Evolutionary conservation across 2,329 filamentous ascomycete species (phyloP).

Genomic region (Trichoderma harzianum): DNA sequence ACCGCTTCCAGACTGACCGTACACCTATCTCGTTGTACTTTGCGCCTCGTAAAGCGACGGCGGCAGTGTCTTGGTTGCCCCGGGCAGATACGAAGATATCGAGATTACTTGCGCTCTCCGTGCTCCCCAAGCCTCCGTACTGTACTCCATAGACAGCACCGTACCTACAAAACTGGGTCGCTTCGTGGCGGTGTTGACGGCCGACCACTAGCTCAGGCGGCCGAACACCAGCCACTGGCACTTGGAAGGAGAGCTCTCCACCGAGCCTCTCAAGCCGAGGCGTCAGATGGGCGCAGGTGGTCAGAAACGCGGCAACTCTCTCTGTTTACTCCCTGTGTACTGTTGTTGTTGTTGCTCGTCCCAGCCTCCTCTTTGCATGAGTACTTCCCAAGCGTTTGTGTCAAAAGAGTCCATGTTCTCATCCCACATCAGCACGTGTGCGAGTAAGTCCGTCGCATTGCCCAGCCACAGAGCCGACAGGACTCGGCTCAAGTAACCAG

Average conservation of each 20-base stretch:
- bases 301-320: neutral
- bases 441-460: neutral
- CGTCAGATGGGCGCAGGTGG: neutral
- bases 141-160: neutral
- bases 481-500: neutral
- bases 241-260: neutral
- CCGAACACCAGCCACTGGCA: constrained; percentile 1
- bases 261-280: neutral
- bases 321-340: neutral
- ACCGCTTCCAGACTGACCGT: neutral
- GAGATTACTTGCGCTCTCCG: neutral
- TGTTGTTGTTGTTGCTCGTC: neutral
- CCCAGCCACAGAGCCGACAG: neutral
- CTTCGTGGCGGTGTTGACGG: neutral
- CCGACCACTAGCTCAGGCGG: neutral
- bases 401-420: neutral
- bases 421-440: neutral
- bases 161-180: neutral
- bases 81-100: neutral
- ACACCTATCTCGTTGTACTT: neutral
- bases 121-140: neutral
- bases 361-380: neutral
- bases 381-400: neutral
- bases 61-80: neutral
- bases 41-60: neutral